Conservation (phyloP, 371 early-diverging fungal genomes). For the Mortierella sp. region DNA sequence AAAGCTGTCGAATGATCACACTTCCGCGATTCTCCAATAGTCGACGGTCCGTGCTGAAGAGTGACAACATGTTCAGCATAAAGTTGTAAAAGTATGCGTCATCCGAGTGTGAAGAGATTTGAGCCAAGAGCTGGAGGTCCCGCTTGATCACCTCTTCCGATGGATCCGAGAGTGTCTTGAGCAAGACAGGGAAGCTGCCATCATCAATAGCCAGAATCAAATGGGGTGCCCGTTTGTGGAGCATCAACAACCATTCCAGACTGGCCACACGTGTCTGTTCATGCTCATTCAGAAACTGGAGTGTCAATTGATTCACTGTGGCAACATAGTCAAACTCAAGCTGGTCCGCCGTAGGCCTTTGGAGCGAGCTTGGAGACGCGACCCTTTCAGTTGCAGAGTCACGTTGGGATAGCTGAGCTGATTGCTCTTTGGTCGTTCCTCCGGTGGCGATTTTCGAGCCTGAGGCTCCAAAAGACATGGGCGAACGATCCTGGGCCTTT, state of each 20-base stretch:
- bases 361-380: slow-evolving; percentile 17
- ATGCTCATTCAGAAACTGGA: slow-evolving; percentile 82
- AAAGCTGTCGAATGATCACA: slow-evolving; percentile 90
- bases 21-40: slow-evolving; percentile 86
- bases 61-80: slow-evolving; percentile 80
- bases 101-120: slow-evolving; percentile 85
- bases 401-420: too few species aligned
- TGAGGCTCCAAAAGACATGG: slow-evolving; percentile 38
- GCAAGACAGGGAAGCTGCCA: slow-evolving; percentile 81
- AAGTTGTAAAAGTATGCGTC: slow-evolving; percentile 82
- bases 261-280: slow-evolving; percentile 90
- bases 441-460: slow-evolving; percentile 22
- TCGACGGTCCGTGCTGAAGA: slow-evolving; percentile 88
- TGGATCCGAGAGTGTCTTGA: slow-evolving; percentile 87
- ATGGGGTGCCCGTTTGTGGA: slow-evolving; percentile 89
- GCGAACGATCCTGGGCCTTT: slow-evolving; percentile 44
- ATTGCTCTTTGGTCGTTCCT: slow-evolving; percentile 33
- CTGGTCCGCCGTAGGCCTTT: slow-evolving; percentile 56
- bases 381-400: slow-evolving; percentile 14
- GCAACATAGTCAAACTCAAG: slow-evolving; percentile 76
- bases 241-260: slow-evolving; percentile 91
- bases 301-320: slow-evolving; percentile 79
- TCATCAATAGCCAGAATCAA: slow-evolving; percentile 80
- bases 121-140: slow-evolving; percentile 91
- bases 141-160: slow-evolving; percentile 88